Percentiles rank a stretch among this genome's conserved stretches.
These are phyloP conservation scores for Alternaria brassicae DNA, from an alignment of 2,329 filamentous ascomycete genomes.

Conservation along the genomic window DNA sequence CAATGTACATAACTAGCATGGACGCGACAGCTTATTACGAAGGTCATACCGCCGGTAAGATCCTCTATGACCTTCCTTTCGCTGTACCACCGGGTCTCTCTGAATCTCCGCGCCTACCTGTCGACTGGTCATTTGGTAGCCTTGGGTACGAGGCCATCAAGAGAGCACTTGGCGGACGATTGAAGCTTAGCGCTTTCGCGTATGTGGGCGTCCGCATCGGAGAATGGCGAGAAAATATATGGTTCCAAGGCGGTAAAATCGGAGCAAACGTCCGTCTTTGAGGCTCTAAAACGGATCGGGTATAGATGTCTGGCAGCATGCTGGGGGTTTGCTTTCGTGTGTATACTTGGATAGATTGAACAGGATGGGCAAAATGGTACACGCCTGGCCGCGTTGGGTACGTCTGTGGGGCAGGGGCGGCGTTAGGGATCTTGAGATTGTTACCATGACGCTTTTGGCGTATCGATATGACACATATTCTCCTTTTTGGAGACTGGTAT, in stretches of 20 bases:
- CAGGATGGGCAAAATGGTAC: background rate
- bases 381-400: background rate
- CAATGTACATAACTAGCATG: conserved; percentile 77
- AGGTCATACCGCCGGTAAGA: conserved; percentile 77
- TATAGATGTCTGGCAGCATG: background rate
- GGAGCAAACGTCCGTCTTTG: conserved; percentile 57
- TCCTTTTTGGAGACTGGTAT: background rate
- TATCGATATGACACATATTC: background rate
- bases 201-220: conserved; percentile 77
- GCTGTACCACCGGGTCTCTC: conserved; percentile 77
- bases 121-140: conserved; percentile 77
- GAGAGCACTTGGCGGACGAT: conserved; percentile 77
- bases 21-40: conserved; percentile 89
- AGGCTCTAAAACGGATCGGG: background rate
- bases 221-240: conserved; percentile 72
- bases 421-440: background rate
- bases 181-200: conserved; percentile 81
- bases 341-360: background rate
- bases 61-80: conserved; percentile 77
- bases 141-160: conserved; percentile 84
- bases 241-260: conserved; percentile 55
- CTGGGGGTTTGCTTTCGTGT: background rate
- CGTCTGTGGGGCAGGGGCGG: background rate
- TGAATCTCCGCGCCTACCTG: conserved; percentile 77
- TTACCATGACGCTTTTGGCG: background rate